Conservation (phyloP, 441 rosid species). For the Geranium incanum region DNA sequence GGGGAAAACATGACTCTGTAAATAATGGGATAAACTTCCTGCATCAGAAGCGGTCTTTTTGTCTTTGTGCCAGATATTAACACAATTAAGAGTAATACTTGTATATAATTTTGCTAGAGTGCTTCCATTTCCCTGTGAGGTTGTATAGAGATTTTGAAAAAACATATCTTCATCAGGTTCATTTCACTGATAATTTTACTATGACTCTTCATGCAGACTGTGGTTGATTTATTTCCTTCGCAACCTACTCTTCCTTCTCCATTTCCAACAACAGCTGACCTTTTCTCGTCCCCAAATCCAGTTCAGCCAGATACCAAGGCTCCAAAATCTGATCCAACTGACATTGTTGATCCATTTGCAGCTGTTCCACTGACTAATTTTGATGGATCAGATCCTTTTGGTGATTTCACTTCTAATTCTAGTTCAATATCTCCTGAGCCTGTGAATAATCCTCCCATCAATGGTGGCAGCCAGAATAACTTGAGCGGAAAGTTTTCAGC, state of each 20-base stretch:
- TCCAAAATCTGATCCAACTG: conserved; percentile 30
- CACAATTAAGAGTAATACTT: not conserved
- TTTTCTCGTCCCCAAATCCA: conserved; percentile 45
- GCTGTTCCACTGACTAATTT: conserved; percentile 65
- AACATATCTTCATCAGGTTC: conserved; percentile 5
- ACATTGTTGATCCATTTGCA: conserved; percentile 71
- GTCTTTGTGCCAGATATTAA: not conserved
- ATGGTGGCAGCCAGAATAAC: conserved; percentile 32
- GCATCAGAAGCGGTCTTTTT: not conserved
- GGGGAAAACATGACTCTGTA: not conserved
- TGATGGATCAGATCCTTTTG: conserved; percentile 81
- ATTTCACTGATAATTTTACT: conserved; percentile 8
- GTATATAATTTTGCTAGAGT: not conserved
- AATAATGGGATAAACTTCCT: not conserved
- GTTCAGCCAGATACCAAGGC: conserved; percentile 43
- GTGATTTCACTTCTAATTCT: conserved; percentile 61
- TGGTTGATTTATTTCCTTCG: conserved; percentile 69
- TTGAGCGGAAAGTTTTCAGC: conserved; percentile 32
- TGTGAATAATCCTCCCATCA: conserved; percentile 30
- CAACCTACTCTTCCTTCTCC: conserved; percentile 35
- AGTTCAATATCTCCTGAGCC: conserved; percentile 37
- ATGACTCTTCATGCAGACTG: conserved; percentile 38
- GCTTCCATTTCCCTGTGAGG: not conserved
- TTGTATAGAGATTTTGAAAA: not conserved
- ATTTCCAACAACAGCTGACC: conserved; percentile 49